These are phyloP conservation scores for Pseudogymnoascus sp. DNA, from an alignment of 2,329 filamentous ascomycete genomes.

Conservation along the genomic window DNA sequence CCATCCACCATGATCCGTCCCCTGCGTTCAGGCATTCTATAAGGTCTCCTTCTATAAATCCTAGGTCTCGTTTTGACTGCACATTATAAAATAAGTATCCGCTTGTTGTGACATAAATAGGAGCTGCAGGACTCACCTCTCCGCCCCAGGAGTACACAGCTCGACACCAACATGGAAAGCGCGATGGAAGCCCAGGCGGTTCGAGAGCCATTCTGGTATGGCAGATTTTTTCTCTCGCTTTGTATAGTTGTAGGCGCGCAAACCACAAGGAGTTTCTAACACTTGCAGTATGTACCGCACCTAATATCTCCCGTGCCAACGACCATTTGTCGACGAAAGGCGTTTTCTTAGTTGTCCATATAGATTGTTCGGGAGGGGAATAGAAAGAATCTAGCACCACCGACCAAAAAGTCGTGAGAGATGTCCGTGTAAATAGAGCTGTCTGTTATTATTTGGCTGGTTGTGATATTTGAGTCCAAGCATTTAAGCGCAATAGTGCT, in stretches of 20 bases:
- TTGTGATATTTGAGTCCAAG: background rate
- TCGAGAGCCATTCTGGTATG: conserved; percentile 42
- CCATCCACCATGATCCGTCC: conserved; percentile 98
- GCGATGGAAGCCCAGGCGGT: conserved; percentile 60
- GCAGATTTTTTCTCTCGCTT: background rate
- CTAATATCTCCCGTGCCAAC: background rate
- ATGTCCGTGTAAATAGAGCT: background rate
- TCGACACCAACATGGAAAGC: conserved; percentile 86
- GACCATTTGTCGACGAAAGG: background rate
- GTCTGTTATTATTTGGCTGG: background rate
- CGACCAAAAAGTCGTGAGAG: background rate
- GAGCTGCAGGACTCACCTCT: conserved; percentile 44
- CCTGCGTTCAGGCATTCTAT: conserved; percentile 98
- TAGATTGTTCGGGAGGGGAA: background rate
- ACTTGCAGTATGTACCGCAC: conserved; percentile 4
- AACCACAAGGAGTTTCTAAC: background rate
- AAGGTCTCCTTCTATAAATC: conserved; percentile 94
- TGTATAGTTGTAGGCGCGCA: background rate
- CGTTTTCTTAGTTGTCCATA: background rate
- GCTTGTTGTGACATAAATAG: conserved; percentile 6
- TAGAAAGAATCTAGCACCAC: background rate
- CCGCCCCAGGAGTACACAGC: conserved; percentile 92
- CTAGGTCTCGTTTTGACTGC: conserved; percentile 83
- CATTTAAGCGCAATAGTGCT: background rate
- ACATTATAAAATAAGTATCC: conserved; percentile 17